phyloP scores from a whole-genome alignment of 345 rosid genomes.

The Eucalyptus regnans region DNA sequence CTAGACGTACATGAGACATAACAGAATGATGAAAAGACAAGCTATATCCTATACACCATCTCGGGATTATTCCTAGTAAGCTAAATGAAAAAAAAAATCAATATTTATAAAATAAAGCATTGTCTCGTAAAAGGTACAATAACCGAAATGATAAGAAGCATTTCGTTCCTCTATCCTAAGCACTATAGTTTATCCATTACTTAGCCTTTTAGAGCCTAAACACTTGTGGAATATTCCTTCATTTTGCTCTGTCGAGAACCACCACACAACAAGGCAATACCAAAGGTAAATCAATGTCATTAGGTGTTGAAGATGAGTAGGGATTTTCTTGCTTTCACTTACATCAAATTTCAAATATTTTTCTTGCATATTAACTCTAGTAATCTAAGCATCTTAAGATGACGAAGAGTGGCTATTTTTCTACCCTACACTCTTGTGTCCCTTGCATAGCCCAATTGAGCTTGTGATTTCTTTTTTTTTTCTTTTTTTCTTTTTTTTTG shows the following conservation, averaged over 20 bases:
- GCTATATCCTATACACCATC: too few species aligned
- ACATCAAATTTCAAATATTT: not conserved
- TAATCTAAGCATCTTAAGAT: too few species aligned
- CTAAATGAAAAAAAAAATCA: not conserved
- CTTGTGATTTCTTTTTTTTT: too few species aligned
- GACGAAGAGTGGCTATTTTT: not conserved
- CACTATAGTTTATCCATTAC: not conserved
- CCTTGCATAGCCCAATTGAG: not conserved
- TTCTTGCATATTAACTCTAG: not conserved
- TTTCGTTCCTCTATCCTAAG: not conserved
- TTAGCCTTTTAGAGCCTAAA: not conserved
- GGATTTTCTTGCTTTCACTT: not conserved
- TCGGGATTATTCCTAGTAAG: not conserved
- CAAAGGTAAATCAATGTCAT: not conserved
- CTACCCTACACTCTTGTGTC: not conserved
- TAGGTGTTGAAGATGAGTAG: not conserved
- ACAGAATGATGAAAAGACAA: not conserved
- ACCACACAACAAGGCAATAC: not conserved
- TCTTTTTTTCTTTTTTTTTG: too few species aligned
- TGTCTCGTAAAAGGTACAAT: not conserved
- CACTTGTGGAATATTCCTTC: not conserved
- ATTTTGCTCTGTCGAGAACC: not conserved
- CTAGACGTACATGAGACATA: not conserved
- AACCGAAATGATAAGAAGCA: not conserved
- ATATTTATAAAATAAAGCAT: too few species aligned